Conservation (phyloP, 176 grass and related monocot species). For the Musa acuminata region DNA sequence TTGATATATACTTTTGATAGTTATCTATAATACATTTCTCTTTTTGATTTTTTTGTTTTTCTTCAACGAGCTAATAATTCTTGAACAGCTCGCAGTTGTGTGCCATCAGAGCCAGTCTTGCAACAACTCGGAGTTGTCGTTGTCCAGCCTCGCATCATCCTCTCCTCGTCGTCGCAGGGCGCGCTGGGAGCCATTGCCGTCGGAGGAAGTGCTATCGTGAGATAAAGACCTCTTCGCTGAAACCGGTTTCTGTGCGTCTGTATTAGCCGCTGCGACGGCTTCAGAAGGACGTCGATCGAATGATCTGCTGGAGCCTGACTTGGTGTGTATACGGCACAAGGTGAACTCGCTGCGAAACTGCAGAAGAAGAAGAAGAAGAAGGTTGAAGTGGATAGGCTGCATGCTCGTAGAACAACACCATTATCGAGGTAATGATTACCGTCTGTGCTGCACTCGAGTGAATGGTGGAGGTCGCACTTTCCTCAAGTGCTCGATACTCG, state of each 20-base stretch:
- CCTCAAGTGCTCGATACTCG: constrained; percentile 62
- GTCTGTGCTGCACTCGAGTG: constrained; percentile 1
- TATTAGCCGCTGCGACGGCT: background rate
- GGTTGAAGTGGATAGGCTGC: background rate
- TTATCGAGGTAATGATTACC: background rate
- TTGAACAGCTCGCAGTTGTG: no score
- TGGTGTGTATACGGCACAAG: constrained; percentile 56
- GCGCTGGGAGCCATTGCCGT: background rate
- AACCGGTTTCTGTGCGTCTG: background rate
- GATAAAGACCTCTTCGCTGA: background rate
- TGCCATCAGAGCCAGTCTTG: no score
- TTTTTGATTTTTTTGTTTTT: no score
- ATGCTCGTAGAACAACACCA: background rate
- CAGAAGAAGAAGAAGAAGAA: background rate
- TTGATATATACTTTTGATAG: no score
- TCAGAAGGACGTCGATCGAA: constrained; percentile 56
- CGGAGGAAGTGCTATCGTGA: background rate
- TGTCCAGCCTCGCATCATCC: background rate
- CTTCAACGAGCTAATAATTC: no score
- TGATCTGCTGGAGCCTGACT: constrained; percentile 39
- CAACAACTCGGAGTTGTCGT: background rate
- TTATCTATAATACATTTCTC: no score
- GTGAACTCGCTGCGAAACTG: constrained; percentile 67
- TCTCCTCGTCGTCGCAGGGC: background rate
- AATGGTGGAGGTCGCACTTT: constrained; percentile 2